These are phyloP conservation scores for Rhynchosporium agropyri DNA, from an alignment of 2,329 filamentous ascomycete species.

Conservation along the genomic window DNA sequence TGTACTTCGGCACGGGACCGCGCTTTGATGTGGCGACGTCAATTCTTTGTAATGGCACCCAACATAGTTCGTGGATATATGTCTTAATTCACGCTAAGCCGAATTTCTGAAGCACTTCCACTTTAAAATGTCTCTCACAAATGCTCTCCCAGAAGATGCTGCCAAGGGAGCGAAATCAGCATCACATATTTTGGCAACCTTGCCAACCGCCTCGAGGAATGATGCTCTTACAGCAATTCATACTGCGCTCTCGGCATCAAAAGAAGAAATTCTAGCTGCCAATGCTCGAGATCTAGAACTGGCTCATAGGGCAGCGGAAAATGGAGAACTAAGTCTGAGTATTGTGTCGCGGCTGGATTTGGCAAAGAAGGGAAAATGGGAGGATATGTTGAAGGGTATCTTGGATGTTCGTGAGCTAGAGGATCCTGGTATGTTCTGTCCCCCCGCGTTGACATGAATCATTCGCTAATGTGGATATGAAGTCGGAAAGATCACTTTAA, in stretches of 20 bases:
- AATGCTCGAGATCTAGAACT: slow-evolving; percentile 81
- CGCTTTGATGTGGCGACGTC: slow-evolving; percentile 17
- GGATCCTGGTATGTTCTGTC: slow-evolving; percentile 69
- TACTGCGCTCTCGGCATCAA: slow-evolving; percentile 68
- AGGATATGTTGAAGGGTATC: slow-evolving; percentile 97
- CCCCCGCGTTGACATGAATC: slow-evolving; percentile 16
- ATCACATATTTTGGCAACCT: slow-evolving; percentile 79
- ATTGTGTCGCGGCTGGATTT: slow-evolving; percentile 88
- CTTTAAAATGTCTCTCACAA: slow-evolving; percentile 79
- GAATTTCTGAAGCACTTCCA: slow-evolving; percentile 8
- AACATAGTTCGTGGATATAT: slow-evolving; percentile 6
- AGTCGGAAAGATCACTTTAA: slow-evolving; percentile 84
- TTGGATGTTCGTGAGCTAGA: slow-evolving; percentile 81
- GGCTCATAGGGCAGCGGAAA: slow-evolving; percentile 72
- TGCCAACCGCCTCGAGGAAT: slow-evolving; percentile 77
- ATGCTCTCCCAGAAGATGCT: slow-evolving; percentile 75
- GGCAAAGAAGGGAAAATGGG: slow-evolving; percentile 85
- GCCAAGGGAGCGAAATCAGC: slow-evolving; percentile 78
- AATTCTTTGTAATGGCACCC: slow-evolving; percentile 17
- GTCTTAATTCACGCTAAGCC: slow-evolving; percentile 21
- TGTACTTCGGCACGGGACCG: slow-evolving; percentile 10
- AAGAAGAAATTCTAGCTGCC: slow-evolving; percentile 78
- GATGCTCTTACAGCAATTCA: slow-evolving; percentile 83
- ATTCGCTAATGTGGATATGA: slow-evolving; percentile 21
- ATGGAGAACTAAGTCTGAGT: slow-evolving; percentile 77